Base-by-base conservation (phyloP, 192 early-diverging fungal genomes). In the Entrophospora sp. region DNA sequence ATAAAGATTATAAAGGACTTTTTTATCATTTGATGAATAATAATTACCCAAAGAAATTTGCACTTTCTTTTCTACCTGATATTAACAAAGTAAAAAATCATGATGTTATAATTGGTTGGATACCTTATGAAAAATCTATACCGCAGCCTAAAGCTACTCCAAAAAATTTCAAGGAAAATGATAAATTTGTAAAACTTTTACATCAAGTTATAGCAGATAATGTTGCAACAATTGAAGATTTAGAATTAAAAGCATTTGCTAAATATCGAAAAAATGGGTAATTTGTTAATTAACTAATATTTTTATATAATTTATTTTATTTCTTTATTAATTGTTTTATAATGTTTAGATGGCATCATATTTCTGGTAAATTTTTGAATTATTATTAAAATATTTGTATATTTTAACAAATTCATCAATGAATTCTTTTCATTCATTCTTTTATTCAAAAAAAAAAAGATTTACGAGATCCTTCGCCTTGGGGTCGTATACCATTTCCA, bases 401-500 rank as follows among this genome's bases (percentile, higher is more conserved):
- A n/a, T n/a, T n/a, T n/a, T n/a, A n/a, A n/a, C n/a, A n/a, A n/a
- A n/a, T n/a, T n/a, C n/a, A n/a, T n/a, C n/a, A n/a, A n/a, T n/a
- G n/a, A n/a, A n/a, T n/a, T n/a, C 38, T 40, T 40, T 14, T 40
- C 38, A 40, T 40, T n/a, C n/a, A n/a, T n/a, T n/a, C n/a, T 22
- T 46, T 5, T 46, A 4, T 20, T 22, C 14, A 46, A 18, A 10
- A 46, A 18, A 46, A 18, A 18, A 34, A 30, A 28, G 38, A 40
- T 40, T 6, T 14, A 9, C 38, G 38, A 9, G 38, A 40, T 6
- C 38, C 38, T 14, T 6, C 14, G 14, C 38, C 38, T 40, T 14
- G 22, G 27, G 59, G 59, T 9, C 59, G 84, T 20, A 85, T 83
- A 36, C 80, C 82, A 14, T 60, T 66, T 27, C 82, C 84, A 18